Conservation (phyloP, 2,329 filamentous ascomycete genomes). For the Colletotrichum caudatum region DNA sequence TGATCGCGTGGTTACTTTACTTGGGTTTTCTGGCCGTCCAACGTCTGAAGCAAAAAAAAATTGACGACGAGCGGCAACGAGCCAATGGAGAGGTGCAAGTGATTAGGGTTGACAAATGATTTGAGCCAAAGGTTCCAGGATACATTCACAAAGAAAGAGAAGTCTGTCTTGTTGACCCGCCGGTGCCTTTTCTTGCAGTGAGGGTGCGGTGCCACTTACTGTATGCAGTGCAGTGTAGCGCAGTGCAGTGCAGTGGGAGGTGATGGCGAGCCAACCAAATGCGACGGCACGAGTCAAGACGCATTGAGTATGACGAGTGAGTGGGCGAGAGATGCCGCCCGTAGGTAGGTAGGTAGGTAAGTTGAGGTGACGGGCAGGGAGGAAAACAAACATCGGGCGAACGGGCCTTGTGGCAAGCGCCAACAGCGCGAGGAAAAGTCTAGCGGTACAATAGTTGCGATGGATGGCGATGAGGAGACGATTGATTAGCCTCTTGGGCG, state of each 20-base stretch:
- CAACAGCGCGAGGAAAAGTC: conserved; percentile 25
- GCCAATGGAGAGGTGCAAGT: background rate
- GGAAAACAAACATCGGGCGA: conserved; percentile 1
- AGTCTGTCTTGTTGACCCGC: conserved; percentile 15
- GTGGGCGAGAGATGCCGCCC: too few relatives aligned
- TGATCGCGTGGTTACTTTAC: conserved; percentile 7
- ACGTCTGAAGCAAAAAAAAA: conserved; percentile 10
- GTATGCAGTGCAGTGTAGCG: background rate
- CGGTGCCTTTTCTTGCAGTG: conserved; percentile 19
- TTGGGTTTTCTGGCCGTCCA: background rate
- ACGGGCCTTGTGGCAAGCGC: conserved; percentile 24
- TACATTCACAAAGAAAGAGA: background rate
- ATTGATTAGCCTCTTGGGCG: conserved; percentile 4
- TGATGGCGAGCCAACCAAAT: conserved; percentile 24
- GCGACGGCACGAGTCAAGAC: conserved; percentile 40
- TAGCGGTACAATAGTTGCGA: conserved; percentile 8
- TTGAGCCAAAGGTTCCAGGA: conserved; percentile 13
- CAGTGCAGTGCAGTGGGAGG: background rate
- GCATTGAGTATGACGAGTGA: conserved; percentile 23
- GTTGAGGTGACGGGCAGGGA: background rate
- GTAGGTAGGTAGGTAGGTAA: background rate
- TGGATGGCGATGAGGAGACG: conserved; percentile 6
- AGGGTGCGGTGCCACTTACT: conserved; percentile 35
- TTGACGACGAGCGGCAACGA: background rate
- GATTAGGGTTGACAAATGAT: conserved; percentile 11